Evolutionary conservation across 106 monocot species (phyloP).

Genomic region (Dendrobium chrysotoxum): DNA sequence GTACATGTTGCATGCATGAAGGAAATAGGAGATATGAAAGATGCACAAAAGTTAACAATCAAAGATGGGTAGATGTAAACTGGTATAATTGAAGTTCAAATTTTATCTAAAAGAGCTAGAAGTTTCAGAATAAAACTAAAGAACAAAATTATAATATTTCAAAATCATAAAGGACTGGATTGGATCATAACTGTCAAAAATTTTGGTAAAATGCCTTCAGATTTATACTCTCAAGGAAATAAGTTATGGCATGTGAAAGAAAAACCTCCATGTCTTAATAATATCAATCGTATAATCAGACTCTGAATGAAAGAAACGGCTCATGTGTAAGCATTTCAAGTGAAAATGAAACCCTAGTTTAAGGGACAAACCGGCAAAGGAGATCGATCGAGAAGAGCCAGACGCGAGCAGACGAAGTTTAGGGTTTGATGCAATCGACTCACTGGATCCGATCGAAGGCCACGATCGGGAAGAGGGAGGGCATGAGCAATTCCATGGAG

Average conservation of each 20-base stretch:
- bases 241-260: neutral
- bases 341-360: too few relatives aligned
- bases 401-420: too few relatives aligned
- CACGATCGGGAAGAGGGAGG: too few relatives aligned
- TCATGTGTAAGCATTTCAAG: too few relatives aligned
- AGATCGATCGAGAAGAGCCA: too few relatives aligned
- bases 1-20: neutral
- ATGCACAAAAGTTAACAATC: neutral
- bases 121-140: neutral
- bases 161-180: neutral
- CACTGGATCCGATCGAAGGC: too few relatives aligned
- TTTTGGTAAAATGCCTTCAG: neutral
- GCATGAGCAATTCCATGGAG: too few relatives aligned
- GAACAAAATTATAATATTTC: neutral
- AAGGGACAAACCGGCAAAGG: too few relatives aligned
- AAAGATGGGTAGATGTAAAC: neutral
- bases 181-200: neutral
- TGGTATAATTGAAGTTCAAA: neutral
- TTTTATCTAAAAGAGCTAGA: neutral
- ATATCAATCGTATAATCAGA: neutral
- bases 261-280: neutral
- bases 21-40: neutral
- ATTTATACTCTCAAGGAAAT: neutral
- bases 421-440: too few relatives aligned
- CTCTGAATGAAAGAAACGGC: too few relatives aligned